Base-by-base conservation (phyloP, 2,329 filamentous ascomycete genomes). In the Penicillium brevicompactum region DNA sequence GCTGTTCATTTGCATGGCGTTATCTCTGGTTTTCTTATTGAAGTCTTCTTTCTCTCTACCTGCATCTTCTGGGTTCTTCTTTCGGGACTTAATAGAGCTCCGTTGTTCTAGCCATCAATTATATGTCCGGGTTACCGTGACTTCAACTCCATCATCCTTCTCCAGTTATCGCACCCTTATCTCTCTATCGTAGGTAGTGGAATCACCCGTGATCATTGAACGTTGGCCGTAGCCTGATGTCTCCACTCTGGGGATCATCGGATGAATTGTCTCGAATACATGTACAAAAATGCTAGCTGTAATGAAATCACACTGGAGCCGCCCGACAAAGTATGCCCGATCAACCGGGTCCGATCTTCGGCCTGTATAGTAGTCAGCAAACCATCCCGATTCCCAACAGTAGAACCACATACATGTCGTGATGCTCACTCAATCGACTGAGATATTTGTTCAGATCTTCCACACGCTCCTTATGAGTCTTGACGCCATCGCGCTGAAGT, bases 391-490 rank as follows among this genome's bases (percentile, higher is more conserved):
- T 7, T 6, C 21, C 22, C 41, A 21, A 24, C 13, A 5, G 11
- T 21, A 5, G n/a, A 34, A 16, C 48, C 30, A 74, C 78, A 65
- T 75, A 82, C 92, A 99, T 99, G 72, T 99, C 94, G 75, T 99
- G 93, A 77, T 99, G 94, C 76, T 99, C 94, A 76, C 91, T 96
- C 68, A 99, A 76, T 62, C 87, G 89, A 62, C 91, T 94, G 34
- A 99, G 79, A 73, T 97, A 97, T 60, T 90, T 91, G 73, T 99
- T 99, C 65, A 97, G 79, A 72, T 97, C 92, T 74, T 97, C 92
- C 42, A 99, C 93, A 10, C 91, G 87, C 78, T 99, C 90, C 73
- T 97, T 97, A 75, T 99, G 94, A 30, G 92, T 96, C 81, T 97
- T 97, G 63, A 93, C 85, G 14, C 95, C 88, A 71, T 97, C 92